Conservation (phyloP, 208 protist species). For the Porcisia deanei region DNA sequence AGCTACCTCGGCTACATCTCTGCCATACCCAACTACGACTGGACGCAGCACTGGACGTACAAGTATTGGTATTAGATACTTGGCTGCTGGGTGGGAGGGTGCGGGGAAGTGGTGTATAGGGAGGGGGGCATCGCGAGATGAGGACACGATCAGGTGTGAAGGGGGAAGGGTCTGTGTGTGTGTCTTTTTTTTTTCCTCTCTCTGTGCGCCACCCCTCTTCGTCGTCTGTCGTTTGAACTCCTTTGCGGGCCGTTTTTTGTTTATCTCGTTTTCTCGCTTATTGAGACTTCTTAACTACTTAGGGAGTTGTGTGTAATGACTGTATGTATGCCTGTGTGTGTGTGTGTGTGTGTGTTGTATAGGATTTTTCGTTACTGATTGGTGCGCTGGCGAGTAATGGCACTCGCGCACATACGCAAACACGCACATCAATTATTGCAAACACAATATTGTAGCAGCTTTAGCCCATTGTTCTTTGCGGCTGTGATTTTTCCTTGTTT, state of each 20-base stretch:
- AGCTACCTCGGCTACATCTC: constrained; percentile 87
- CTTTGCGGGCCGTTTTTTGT: neutral
- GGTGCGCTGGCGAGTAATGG: no score
- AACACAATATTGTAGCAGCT: neutral
- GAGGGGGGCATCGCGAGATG: neutral
- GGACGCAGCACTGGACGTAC: constrained; percentile 90
- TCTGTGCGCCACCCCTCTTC: neutral
- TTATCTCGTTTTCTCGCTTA: neutral
- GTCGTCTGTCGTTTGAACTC: no score
- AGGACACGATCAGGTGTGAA: neutral
- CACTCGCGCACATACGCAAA: neutral
- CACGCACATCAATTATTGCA: neutral
- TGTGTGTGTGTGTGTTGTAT: neutral
- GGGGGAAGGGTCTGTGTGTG: neutral
- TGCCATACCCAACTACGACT: constrained; percentile 85
- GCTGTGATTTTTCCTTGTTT: neutral
- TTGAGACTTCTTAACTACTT: constrained; percentile 7
- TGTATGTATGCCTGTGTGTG: constrained; percentile 6
- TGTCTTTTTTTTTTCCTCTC: neutral
- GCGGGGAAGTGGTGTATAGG: neutral
- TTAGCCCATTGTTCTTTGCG: neutral
- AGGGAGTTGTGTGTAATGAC: neutral
- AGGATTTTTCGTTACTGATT: neutral
- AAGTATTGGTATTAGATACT: constrained; percentile 89
- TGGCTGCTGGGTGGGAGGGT: neutral